Evolutionary conservation across 345 rosid genomes (phyloP).

Genomic region (Eucalyptus sideroxylon): DNA sequence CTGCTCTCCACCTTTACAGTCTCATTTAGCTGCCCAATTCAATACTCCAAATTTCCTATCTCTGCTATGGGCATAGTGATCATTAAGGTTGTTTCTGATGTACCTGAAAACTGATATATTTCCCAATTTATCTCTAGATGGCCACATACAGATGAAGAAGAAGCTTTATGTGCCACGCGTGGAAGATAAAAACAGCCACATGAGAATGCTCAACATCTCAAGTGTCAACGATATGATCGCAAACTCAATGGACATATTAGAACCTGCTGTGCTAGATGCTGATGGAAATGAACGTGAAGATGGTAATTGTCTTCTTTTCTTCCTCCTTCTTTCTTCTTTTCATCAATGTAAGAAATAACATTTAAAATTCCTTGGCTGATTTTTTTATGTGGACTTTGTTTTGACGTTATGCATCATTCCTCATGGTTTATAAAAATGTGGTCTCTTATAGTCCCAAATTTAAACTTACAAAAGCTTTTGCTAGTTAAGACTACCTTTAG

Average conservation of each 20-base stretch:
- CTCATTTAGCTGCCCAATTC: neutral
- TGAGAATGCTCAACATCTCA: conserved; percentile 79
- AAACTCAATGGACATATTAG: conserved; percentile 88
- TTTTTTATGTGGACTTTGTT: neutral
- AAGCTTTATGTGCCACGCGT: conserved; percentile 87
- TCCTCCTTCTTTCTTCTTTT: neutral
- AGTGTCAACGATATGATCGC: conserved; percentile 66
- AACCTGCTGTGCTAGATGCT: conserved; percentile 66
- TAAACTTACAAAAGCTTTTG: neutral
- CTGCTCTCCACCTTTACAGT: neutral
- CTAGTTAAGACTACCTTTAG: neutral
- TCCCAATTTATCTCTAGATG: conserved; percentile 10
- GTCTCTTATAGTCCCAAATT: neutral
- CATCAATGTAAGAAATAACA: neutral
- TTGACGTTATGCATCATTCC: neutral
- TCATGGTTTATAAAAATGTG: neutral
- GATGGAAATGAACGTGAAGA: conserved; percentile 77
- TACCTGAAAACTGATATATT: neutral
- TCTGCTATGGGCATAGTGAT: neutral
- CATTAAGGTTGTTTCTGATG: neutral
- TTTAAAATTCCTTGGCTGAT: neutral
- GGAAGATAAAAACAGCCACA: conserved; percentile 86
- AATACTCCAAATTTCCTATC: neutral
- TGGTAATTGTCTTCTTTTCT: conserved; percentile 23
- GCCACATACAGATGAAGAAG: conserved; percentile 14